These are phyloP conservation scores for Aspergillus pseudoglaucus DNA, from an alignment of 2,329 filamentous ascomycete species.

Conservation along the genomic window DNA sequence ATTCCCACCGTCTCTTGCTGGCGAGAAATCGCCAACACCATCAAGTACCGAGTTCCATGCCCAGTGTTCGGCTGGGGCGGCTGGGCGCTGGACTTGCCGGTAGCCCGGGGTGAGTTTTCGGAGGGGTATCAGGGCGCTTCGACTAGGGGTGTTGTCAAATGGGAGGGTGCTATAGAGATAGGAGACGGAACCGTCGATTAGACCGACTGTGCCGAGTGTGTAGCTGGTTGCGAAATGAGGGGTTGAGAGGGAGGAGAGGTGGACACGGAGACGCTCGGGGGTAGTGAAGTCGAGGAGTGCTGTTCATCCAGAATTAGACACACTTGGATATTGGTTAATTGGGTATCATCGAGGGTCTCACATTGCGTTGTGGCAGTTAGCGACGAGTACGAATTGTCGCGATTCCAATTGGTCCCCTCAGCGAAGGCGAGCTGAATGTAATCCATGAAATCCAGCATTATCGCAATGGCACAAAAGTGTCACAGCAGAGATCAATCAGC, in stretches of 20 bases:
- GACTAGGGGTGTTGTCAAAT: constrained; percentile 57
- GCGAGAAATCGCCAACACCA: constrained; percentile 11
- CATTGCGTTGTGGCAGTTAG: constrained; percentile 78
- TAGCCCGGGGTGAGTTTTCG: constrained; percentile 76
- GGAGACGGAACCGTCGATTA: constrained; percentile 93
- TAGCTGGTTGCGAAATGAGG: constrained; percentile 94
- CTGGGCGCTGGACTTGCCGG: constrained; percentile 56
- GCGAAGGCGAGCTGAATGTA: constrained; percentile 90
- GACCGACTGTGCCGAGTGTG: constrained; percentile 76
- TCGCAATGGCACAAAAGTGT: constrained; percentile 11
- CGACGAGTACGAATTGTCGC: constrained; percentile 84
- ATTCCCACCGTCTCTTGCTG: constrained; percentile 28
- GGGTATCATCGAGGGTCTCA: constrained; percentile 34
- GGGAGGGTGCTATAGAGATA: constrained; percentile 91
- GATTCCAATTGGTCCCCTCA: constrained; percentile 77
- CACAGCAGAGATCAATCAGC: neutral
- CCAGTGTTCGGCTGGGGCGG: constrained; percentile 28
- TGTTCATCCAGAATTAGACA: constrained; percentile 29
- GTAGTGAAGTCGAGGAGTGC: constrained; percentile 84
- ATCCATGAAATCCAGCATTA: constrained; percentile 95
- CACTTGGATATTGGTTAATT: neutral
- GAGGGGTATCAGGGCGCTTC: constrained; percentile 69
- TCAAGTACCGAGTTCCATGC: constrained; percentile 27
- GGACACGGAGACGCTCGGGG: constrained; percentile 74
- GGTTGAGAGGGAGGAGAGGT: constrained; percentile 84